Evolutionary conservation across 495 filamentous ascomycete genomes (phyloP), one percentile per base, ranked within the genome.

Genomic region (Hyaloscypha finlandica): DNA sequence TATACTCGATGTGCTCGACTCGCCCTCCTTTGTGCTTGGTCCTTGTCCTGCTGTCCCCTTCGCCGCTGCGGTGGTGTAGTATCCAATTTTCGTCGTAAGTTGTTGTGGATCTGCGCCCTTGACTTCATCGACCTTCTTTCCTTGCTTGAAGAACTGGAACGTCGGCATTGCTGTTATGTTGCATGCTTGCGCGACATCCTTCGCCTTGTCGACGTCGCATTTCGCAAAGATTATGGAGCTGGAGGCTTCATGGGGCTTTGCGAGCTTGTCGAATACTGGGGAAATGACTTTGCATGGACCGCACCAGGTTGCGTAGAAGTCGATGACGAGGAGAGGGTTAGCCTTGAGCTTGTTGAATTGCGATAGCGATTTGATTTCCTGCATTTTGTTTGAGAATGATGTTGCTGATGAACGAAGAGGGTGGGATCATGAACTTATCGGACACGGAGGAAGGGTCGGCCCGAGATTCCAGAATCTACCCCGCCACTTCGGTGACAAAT

Each of bases 91-190:
- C 25, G 70, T 71, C 0, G 30, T 69, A 1, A 71, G 64, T 29
- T 71, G 70, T 22, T 68, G 64, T 19, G 67, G 63, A 67, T 70
- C 67, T n/a, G 94, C 94, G 60, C 94, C 94, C 42, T 94, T 83
- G 59, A 97, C 83, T 71, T 92, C 90, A 33, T 77, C 84, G 20
- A 83, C 75, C 65, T 86, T 81, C 74, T 89, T 76, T 63, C 92
- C 93, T 61, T 88, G 74, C 83, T 90, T 92, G 85, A 92, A 97
- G 70, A 95, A 78, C 32, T 87, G 69, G 81, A 98, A 97, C 5
- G 94, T 97, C 59, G 94, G 94, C 94, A 98, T 97, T 70, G 94
- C 93, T 70, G 91, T 88, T 79, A 98, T 86, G 64, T 85, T 86
- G 64, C 94, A 87, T 74, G 94, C 85, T 72, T 89, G 84, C 51